These are phyloP conservation scores for Wallacemonas sp. DNA, from an alignment of 208 protist species.

Conservation along the genomic window DNA sequence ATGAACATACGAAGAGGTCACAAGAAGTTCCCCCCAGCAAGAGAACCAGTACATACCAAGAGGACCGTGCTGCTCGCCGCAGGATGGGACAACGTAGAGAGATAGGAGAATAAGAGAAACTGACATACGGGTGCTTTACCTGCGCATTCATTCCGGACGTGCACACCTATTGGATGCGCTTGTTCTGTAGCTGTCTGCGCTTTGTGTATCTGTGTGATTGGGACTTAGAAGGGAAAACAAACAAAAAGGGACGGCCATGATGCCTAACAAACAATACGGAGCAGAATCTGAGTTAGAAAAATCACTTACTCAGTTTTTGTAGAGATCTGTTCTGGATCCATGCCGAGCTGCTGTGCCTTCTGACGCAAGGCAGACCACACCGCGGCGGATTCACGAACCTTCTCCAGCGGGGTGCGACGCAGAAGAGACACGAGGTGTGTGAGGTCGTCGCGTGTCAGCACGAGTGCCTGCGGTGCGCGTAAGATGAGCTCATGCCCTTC, in stretches of 20 bases:
- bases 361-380: constrained; percentile 59
- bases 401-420: constrained; percentile 38
- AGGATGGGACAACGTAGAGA: too few species aligned
- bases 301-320: constrained; percentile 18
- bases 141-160: too few species aligned
- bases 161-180: too few species aligned
- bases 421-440: constrained; percentile 40
- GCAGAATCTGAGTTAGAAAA: too few species aligned
- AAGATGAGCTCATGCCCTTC: constrained; percentile 31
- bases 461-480: constrained; percentile 32
- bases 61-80: too few species aligned
- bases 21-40: too few species aligned
- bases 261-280: too few species aligned
- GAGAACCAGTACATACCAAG: too few species aligned
- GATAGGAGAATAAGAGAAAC: too few species aligned
- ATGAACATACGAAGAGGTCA: too few species aligned
- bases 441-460: constrained; percentile 55
- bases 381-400: constrained; percentile 32
- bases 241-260: too few species aligned
- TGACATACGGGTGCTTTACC: too few species aligned
- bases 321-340: constrained; percentile 16
- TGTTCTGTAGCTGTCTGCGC: neutral
- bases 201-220: neutral
- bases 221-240: neutral
- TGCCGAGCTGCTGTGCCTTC: constrained; percentile 51